A percentile compares a stretch with the other conserved stretches of the same genome.
phyloP scores from a whole-genome alignment of 1,139 yeast genomes.

The Yamadazyma friedrichii region DNA sequence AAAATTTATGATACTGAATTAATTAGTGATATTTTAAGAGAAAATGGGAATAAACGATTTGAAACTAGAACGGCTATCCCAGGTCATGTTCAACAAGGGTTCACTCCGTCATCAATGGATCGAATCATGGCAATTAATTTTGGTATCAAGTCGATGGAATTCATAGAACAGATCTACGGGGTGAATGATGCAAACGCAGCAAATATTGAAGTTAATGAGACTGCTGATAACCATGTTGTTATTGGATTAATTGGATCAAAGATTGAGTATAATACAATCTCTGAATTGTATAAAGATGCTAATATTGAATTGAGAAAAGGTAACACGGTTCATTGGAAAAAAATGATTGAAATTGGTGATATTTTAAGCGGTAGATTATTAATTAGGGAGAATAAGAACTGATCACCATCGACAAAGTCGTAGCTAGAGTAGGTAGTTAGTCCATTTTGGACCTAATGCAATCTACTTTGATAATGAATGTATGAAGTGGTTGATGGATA shows the following conservation, averaged over 20 bases:
- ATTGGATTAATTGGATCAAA: slow-evolving; percentile 70
- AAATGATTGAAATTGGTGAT: slow-evolving; percentile 57
- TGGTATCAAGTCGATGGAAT: slow-evolving; percentile 68
- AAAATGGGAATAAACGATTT: slow-evolving; percentile 72
- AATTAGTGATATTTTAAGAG: slow-evolving; percentile 77
- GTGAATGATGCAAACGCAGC: slow-evolving; percentile 2
- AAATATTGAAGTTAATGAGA: slow-evolving; percentile 8
- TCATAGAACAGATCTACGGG: slow-evolving; percentile 43
- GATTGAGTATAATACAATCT: slow-evolving; percentile 54
- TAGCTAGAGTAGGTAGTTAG: too few relatives aligned
- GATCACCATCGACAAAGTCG: too few relatives aligned
- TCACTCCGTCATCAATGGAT: slow-evolving; percentile 76
- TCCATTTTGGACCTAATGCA: too few relatives aligned
- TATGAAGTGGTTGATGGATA: too few relatives aligned
- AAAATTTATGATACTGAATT: slow-evolving; percentile 77
- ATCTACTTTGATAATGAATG: too few relatives aligned
- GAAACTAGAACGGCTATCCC: slow-evolving; percentile 96
- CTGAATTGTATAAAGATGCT: slow-evolving; percentile 60
- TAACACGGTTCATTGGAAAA: slow-evolving; percentile 64
- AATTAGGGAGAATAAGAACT: slow-evolving; percentile 1
- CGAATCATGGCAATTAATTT: slow-evolving; percentile 70
- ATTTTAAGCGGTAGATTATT: slow-evolving; percentile 64
- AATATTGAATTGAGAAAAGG: slow-evolving; percentile 65
- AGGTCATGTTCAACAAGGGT: slow-evolving; percentile 91
- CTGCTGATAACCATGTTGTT: slow-evolving; percentile 47